Base-by-base conservation (phyloP, 202 grass and related monocot genomes). In the Setaria viridis region DNA sequence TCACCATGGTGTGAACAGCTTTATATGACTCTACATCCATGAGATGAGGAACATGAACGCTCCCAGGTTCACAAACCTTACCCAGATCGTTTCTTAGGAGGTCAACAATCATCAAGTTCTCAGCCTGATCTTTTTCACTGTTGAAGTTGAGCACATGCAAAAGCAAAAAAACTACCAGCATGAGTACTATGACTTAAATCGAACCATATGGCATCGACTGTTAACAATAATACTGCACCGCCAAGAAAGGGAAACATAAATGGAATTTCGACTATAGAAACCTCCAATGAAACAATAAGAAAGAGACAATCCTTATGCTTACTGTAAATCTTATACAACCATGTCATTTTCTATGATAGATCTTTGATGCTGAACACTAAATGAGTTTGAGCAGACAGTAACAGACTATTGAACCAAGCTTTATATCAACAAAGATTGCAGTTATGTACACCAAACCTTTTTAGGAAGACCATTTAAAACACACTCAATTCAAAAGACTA, bases 61-160 rank as follows among this genome's bases (percentile, higher is more conserved):
- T 96, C 29, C 97, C 92, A 74, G 97, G 91, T 79, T 87, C 80
- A 9, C 93, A 99, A 45, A 99, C 92, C 49, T 88, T 90, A 12
- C 97, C 93, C 33, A 96, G 84, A 54, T 99, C 97, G 25, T 99
- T 99, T 85, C 97, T 90, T 78, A 99, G 55, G 49, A 99, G 93
- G 63, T 99, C 96, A 25, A 99, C 96, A 82, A 99, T 99, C 96
- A 99, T 99, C 75, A 99, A 84, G 58, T 96, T 99, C 80, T 99
- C 97, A 70, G 97, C 92, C 85, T 96, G 97, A 47, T 99, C 97
- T 60, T 99, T 99, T 90, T 96, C 97, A 85, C 97, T 96, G 79
- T 67, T 80, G 55, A 83, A 85, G 53, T 82, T 80, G 45, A 85
- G 65, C 8, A 83, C 20, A 79, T 47, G 66, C 35, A 86, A 16